Conservation (phyloP, 1,284 basidiomycete genomes). For the Leucoagaricus sp. region DNA sequence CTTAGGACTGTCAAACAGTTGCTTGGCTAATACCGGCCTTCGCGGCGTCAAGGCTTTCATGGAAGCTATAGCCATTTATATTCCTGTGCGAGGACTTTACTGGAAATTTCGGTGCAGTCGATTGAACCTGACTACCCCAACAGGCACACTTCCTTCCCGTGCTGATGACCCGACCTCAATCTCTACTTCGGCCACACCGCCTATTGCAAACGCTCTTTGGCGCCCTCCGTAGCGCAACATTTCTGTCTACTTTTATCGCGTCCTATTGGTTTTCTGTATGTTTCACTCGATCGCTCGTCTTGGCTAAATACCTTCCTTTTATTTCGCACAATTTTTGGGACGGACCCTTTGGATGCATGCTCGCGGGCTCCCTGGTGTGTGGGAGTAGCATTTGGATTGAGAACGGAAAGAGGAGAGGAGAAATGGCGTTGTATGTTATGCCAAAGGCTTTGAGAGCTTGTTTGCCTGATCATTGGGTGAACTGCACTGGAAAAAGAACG, state of each 20-base stretch:
- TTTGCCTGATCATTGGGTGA: conserved; percentile 55
- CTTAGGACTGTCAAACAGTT: conserved; percentile 54
- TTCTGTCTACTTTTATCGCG: conserved; percentile 71
- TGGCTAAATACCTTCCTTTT: conserved; percentile 61
- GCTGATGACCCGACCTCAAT: conserved; percentile 56
- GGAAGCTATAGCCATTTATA: conserved; percentile 63
- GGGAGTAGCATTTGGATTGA: conserved; percentile 78
- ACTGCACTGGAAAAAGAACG: conserved; percentile 41
- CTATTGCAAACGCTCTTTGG: conserved; percentile 45
- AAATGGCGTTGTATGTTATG: conserved; percentile 77
- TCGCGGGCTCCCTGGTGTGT: conserved; percentile 70
- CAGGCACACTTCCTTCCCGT: conserved; percentile 72
- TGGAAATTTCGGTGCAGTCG: conserved; percentile 1
- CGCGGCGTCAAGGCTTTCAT: conserved; percentile 58
- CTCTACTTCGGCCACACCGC: conserved; percentile 45
- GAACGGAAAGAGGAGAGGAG: conserved; percentile 64
- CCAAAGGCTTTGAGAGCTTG: conserved; percentile 66
- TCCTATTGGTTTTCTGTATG: conserved; percentile 72
- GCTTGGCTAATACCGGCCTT: conserved; percentile 55
- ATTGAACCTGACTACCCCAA: not conserved
- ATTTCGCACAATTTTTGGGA: conserved; percentile 78
- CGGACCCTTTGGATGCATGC: conserved; percentile 65
- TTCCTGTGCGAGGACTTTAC: conserved; percentile 52
- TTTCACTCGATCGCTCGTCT: conserved; percentile 59
- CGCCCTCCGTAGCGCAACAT: conserved; percentile 64